phyloP scores from a whole-genome alignment of 108 stramenopile genomes.

The Nitzschia sp. region DNA sequence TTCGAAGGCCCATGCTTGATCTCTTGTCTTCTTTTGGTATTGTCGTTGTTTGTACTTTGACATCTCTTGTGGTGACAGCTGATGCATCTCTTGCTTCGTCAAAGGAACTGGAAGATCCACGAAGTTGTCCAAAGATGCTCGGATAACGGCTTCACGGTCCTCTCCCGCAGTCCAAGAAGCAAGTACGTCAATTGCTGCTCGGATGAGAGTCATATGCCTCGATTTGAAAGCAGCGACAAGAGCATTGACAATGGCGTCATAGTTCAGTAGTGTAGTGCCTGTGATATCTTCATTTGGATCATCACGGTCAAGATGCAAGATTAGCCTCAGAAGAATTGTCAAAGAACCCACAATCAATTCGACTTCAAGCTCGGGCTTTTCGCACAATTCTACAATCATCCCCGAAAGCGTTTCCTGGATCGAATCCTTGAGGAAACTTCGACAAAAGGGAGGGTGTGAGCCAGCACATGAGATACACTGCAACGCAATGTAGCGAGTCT shows the following conservation, averaged over 20 bases:
- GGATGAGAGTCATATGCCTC: slow-evolving; percentile 37
- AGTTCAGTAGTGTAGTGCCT: slow-evolving; percentile 25
- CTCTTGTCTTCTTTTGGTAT: slow-evolving; percentile 41
- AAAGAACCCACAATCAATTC: slow-evolving; percentile 52
- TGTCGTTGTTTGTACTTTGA: slow-evolving; percentile 64
- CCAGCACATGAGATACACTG: slow-evolving; percentile 47
- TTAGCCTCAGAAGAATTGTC: slow-evolving; percentile 62
- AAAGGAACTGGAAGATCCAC: slow-evolving; percentile 33
- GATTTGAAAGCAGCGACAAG: slow-evolving; percentile 42
- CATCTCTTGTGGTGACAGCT: slow-evolving; percentile 66
- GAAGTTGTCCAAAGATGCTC: slow-evolving; percentile 45
- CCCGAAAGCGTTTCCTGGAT: slow-evolving; percentile 43
- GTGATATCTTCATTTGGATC: slow-evolving; percentile 50
- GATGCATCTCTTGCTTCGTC: slow-evolving; percentile 50
- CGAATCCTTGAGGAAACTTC: slow-evolving; percentile 26
- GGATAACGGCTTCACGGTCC: slow-evolving; percentile 56
- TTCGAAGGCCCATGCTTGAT: slow-evolving; percentile 57
- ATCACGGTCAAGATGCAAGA: slow-evolving; percentile 70
- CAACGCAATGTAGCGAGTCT: slow-evolving; percentile 28
- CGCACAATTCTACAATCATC: slow-evolving; percentile 18
- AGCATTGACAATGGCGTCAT: slow-evolving; percentile 21
- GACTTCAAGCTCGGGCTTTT: slow-evolving; percentile 21
- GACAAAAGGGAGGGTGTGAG: slow-evolving; percentile 43
- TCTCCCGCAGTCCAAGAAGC: slow-evolving; percentile 70
- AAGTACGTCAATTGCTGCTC: slow-evolving; percentile 73